Conservation (phyloP, 2,329 filamentous ascomycete species). For the Fusarium chuoi region DNA sequence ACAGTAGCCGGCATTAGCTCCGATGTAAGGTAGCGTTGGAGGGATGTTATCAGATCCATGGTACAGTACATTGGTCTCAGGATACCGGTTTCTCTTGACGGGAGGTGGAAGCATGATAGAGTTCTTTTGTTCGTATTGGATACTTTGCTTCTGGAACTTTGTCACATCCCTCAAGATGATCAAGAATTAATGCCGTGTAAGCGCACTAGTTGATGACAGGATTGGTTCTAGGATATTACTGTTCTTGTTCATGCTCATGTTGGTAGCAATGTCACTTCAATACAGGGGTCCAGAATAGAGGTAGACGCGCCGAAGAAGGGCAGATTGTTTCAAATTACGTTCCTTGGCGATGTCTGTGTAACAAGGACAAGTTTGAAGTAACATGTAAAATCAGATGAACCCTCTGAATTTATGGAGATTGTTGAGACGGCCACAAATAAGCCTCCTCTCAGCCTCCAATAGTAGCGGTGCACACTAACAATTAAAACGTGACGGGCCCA, state of each 20-base stretch:
- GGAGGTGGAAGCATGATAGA: conserved; percentile 1
- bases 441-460: not conserved
- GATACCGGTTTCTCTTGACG: not conserved
- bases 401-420: conserved; percentile 22
- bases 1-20: conserved; percentile 3
- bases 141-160: not conserved
- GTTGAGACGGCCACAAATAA: conserved; percentile 1
- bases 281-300: conserved; percentile 13
- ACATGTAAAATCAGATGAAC: conserved; percentile 27
- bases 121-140: conserved; percentile 12
- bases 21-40: conserved; percentile 37
- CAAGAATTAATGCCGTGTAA: conserved; percentile 2
- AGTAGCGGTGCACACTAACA: conserved; percentile 29
- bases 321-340: conserved; percentile 30
- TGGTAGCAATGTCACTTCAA: not conserved
- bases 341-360: conserved; percentile 8
- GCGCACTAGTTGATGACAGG: conserved; percentile 8
- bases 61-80: not conserved
- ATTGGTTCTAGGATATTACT: not conserved
- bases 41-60: conserved; percentile 29
- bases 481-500: conserved; percentile 4
- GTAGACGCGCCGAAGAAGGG: conserved; percentile 9
- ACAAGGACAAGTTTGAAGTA: conserved; percentile 22
- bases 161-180: not conserved
- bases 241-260: not conserved